A percentile compares a stretch with the other conserved stretches of the same genome.
These are phyloP conservation scores for Amauroascus verrucosus DNA, from an alignment of 2,329 filamentous ascomycete species.

Conservation along the genomic window DNA sequence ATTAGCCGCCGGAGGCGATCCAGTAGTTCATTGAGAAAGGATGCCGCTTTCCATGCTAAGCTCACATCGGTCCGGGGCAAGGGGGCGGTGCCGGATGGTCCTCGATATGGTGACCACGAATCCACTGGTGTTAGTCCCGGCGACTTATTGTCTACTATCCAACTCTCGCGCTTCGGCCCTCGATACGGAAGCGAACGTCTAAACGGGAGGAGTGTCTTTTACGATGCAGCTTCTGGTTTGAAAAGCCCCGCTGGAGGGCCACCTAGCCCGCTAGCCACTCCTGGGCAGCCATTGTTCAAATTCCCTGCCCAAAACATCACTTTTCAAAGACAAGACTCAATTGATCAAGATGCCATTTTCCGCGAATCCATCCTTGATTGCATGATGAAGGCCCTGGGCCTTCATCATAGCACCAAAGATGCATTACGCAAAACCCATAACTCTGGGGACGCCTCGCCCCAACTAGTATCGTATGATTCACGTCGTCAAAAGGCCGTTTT, in stretches of 20 bases:
- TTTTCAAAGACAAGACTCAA: constrained; percentile 63
- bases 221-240: constrained; percentile 10
- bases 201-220: constrained; percentile 9
- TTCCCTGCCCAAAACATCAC: constrained; percentile 27
- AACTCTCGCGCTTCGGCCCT: constrained; percentile 53
- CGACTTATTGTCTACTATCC: constrained; percentile 69
- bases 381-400: constrained; percentile 86
- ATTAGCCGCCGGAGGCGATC: constrained; percentile 58
- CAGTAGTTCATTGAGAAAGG: constrained; percentile 65
- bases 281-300: constrained; percentile 2
- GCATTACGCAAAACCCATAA: constrained; percentile 52
- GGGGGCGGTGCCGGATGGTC: constrained; percentile 26
- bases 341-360: constrained; percentile 83
- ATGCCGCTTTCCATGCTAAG: constrained; percentile 62
- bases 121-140: constrained; percentile 53
- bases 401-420: constrained; percentile 57
- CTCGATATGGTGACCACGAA: constrained; percentile 24
- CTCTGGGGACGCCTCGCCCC: constrained; percentile 77
- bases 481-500: constrained; percentile 69
- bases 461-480: constrained; percentile 73
- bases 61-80: constrained; percentile 34
- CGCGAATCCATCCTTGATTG: constrained; percentile 84
- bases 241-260: constrained; percentile 10
- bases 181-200: constrained; percentile 30
- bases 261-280: neutral